phyloP scores from a whole-genome alignment of 352 stramenopile species.

The Pythium rishiriense region DNA sequence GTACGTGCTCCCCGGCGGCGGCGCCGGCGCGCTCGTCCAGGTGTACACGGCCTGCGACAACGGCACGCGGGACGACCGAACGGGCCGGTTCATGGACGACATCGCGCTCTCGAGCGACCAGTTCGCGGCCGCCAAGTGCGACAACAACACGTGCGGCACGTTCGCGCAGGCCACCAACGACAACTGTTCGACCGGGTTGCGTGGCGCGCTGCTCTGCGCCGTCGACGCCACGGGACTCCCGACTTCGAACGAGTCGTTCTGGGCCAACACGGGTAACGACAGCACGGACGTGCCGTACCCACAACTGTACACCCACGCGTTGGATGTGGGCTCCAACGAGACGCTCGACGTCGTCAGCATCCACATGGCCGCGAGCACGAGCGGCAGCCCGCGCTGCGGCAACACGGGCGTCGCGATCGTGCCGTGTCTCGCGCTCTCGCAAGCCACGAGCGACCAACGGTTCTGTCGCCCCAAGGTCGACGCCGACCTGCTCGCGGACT shows the following conservation, averaged over 20 bases:
- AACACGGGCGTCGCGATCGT: constrained; percentile 43
- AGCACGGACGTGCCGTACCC: constrained; percentile 37
- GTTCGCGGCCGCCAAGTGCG: constrained; percentile 25
- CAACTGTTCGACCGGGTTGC: constrained; percentile 30
- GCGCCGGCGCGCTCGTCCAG: constrained; percentile 25
- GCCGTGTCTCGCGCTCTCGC: constrained; percentile 37
- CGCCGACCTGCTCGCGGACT: constrained; percentile 24
- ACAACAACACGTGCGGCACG: constrained; percentile 26
- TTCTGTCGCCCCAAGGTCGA: constrained; percentile 47
- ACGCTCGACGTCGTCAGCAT: constrained; percentile 37
- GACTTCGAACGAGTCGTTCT: constrained; percentile 29
- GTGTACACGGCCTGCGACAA: constrained; percentile 43
- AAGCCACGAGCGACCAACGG: neutral
- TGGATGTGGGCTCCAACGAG: neutral
- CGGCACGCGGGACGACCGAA: neutral
- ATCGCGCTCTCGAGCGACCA: constrained; percentile 30
- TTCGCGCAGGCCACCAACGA: constrained; percentile 38
- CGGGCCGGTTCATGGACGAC: constrained; percentile 31
- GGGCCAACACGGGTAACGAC: constrained; percentile 37
- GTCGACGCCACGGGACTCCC: constrained; percentile 12
- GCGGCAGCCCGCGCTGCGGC: constrained; percentile 16
- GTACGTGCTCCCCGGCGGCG: constrained; percentile 39
- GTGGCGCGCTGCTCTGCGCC: constrained; percentile 32
- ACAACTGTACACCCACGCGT: constrained; percentile 36
- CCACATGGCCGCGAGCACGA: constrained; percentile 39